A percentile compares a stretch with the other conserved stretches of the same genome.
These are phyloP conservation scores for Euphorbia peplus DNA, from an alignment of 345 rosid species.

Conservation along the genomic window DNA sequence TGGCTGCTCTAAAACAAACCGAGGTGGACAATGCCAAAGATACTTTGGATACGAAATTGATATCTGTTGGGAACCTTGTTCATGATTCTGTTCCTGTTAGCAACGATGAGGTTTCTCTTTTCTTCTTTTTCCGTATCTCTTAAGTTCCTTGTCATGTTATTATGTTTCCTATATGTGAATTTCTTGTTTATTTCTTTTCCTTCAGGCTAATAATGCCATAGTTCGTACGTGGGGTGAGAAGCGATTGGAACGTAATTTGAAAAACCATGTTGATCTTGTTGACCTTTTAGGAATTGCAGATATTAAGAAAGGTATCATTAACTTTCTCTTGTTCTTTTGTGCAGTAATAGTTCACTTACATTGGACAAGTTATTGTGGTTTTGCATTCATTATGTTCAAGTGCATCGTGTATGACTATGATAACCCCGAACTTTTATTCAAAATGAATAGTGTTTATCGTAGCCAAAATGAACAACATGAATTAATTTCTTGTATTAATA, in stretches of 20 bases:
- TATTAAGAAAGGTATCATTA: constrained; percentile 54
- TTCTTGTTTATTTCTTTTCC: not conserved
- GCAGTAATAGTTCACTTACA: not conserved
- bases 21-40: constrained; percentile 65
- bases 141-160: not conserved
- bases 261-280: constrained; percentile 90
- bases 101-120: constrained; percentile 62
- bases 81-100: constrained; percentile 82
- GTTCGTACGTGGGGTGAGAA: constrained; percentile 59
- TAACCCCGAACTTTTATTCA: not conserved
- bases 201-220: constrained; percentile 70
- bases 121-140: not conserved
- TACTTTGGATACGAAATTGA: constrained; percentile 53
- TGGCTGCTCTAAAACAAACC: constrained; percentile 47
- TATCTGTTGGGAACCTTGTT: constrained; percentile 72
- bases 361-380: too few species aligned
- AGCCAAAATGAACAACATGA: not conserved
- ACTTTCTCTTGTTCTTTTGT: not conserved
- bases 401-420: too few species aligned
- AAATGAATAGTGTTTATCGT: not conserved
- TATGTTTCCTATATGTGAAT: not conserved
- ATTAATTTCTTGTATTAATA: not conserved
- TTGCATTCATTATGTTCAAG: too few species aligned
- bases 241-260: constrained; percentile 50
- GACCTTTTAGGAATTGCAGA: constrained; percentile 85